phyloP scores from a whole-genome alignment of 768 basidiomycete species.

The Psilocybe cyanescens region DNA sequence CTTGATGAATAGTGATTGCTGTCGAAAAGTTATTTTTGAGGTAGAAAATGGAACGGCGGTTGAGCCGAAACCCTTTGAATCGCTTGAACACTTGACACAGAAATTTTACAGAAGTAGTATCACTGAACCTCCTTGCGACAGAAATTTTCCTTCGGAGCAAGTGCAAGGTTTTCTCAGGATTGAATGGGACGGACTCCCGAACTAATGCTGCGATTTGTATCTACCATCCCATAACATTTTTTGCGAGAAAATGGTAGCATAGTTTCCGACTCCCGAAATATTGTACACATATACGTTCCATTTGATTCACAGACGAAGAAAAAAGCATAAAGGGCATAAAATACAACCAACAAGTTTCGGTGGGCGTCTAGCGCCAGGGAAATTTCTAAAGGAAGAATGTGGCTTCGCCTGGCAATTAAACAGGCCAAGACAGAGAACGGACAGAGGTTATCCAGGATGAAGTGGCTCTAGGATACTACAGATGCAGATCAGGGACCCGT shows the following conservation, averaged over 20 bases:
- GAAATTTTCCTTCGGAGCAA: neutral
- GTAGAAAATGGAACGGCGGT: neutral
- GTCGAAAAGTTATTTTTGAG: neutral
- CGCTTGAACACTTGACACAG: neutral
- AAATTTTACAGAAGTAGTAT: neutral
- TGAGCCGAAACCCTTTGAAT: neutral
- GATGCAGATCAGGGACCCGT: constrained; percentile 1
- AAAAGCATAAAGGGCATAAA: neutral
- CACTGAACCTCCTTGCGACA: neutral
- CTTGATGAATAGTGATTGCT: neutral
- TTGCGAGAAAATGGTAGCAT: too few species aligned
- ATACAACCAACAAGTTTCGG: neutral
- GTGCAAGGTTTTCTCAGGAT: neutral
- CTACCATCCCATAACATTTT: too few species aligned
- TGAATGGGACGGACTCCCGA: neutral
- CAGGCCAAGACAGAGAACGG: constrained; percentile 27
- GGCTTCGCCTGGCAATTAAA: constrained; percentile 20
- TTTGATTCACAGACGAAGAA: neutral
- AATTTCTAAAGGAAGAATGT: neutral
- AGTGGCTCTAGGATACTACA: constrained; percentile 33
- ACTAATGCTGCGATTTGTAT: too few species aligned
- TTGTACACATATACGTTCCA: neutral
- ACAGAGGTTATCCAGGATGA: constrained; percentile 36
- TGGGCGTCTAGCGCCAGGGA: neutral
- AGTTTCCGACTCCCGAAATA: neutral